phyloP scores from a whole-genome alignment of 495 filamentous ascomycete genomes.

The Barbatosphaeria neglecta region DNA sequence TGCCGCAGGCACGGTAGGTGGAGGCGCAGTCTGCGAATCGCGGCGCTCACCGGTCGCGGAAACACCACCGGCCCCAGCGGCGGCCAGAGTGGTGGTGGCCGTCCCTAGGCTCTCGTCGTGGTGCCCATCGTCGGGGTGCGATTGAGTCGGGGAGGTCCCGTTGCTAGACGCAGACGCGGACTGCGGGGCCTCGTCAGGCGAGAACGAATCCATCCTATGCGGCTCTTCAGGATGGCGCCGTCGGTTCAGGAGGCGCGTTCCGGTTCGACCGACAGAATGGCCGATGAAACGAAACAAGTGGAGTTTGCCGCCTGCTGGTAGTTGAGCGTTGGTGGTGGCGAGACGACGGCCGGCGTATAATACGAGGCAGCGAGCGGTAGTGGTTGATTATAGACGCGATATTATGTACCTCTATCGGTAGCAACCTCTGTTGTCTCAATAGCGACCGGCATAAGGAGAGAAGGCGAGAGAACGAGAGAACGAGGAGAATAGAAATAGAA shows the following conservation, averaged over 20 bases:
- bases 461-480: not conserved
- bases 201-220: conserved; percentile 22
- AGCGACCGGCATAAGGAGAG: not conserved
- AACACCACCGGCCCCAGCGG: not conserved
- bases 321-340: not conserved
- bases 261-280: not conserved
- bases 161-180: conserved; percentile 15
- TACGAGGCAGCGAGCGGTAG: not conserved
- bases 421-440: too few species aligned
- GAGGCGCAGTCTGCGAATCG: conserved; percentile 17
- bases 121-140: too few species aligned
- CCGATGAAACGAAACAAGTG: not conserved
- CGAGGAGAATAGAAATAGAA: not conserved
- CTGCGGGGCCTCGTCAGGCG: conserved; percentile 20
- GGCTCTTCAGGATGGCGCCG: conserved; percentile 4
- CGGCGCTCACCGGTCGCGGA: conserved; percentile 21
- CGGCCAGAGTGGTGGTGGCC: conserved; percentile 14
- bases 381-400: not conserved
- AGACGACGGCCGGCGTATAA: not conserved
- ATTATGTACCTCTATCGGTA: too few species aligned
- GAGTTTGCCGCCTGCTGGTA: too few species aligned
- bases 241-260: not conserved
- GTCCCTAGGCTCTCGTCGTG: conserved; percentile 16
- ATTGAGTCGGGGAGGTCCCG: conserved; percentile 16
- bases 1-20: conserved; percentile 32